Base-by-base conservation (phyloP, 805 yeast species). In the Yarrowia deformans region DNA sequence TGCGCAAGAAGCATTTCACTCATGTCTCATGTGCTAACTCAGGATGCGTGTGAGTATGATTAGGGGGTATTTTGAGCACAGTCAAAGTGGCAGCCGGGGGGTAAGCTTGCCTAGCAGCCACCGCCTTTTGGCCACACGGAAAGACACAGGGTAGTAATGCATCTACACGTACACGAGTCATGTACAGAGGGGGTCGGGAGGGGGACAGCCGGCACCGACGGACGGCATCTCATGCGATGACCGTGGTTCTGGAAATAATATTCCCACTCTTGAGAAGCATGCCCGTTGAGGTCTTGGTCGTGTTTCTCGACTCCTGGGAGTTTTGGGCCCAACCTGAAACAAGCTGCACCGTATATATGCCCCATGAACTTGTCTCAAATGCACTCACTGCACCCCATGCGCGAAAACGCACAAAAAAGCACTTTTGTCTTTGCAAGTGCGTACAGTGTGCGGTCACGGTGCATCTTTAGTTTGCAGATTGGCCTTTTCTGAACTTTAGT, bases 161-260 rank as follows among this genome's bases (percentile, higher is more conserved):
- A 39, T 39, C 40, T 8, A 12, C 1, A 10, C 40, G 12, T 39
- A 39, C 40, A 39, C 40, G 16, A 39, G 12, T 40, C 45, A 40
- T 40, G 45, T 40, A 16, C 45, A 23, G 29, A 4, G 29, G 29
- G 29, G 3, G 4, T 2, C 29, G 29, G 29, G 29, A 23, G 29
- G 29, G 29, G 29, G 29, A 23, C 45, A 13, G 16, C 45, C 6
- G 45, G 45, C 45, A 40, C 40, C 1, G 12, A 5, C 18, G 13
- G 43, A 16, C 43, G 16, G 43, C 18, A 6, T 5, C 43, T 43
- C 46, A 43, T 43, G 52, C 52, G 52, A 48, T 29, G 32, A 8
- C 18, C 18, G 54, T 46, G 54, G 58, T 56, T 56, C 63, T 56
- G 48, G 63, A 56, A 56, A 56, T 56, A 56, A 56, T 56, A 56